Conservation (phyloP, 2,329 filamentous ascomycete species). For the Calonectria crousiana region DNA sequence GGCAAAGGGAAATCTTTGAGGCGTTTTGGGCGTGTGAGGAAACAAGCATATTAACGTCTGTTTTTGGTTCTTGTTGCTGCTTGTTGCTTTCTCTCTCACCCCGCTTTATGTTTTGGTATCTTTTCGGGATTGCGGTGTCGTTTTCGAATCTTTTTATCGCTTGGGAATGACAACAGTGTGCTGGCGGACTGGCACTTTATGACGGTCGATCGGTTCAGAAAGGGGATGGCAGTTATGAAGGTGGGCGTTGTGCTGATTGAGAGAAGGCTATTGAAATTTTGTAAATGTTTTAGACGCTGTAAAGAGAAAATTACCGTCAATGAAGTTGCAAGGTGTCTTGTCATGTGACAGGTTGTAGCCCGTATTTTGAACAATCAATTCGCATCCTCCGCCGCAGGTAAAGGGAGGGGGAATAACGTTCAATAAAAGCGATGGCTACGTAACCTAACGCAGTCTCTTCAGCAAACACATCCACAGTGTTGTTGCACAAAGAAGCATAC, state of each 20-base stretch:
- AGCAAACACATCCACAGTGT: too few species aligned
- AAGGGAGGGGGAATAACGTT: neutral
- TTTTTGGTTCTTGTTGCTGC: neutral
- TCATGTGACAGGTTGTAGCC: neutral
- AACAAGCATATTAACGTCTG: constrained; percentile 20
- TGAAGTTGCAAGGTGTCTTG: neutral
- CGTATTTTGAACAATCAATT: neutral
- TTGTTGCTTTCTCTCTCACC: constrained; percentile 11
- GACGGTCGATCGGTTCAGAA: constrained; percentile 24
- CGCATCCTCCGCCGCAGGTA: neutral
- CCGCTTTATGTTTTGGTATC: constrained; percentile 8
- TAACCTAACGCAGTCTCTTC: too few species aligned
- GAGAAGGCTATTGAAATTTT: neutral
- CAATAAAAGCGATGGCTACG: too few species aligned
- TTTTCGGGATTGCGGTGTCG: neutral
- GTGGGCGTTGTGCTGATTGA: constrained; percentile 5
- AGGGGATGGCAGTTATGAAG: constrained; percentile 15
- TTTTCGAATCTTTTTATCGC: neutral
- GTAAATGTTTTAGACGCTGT: constrained; percentile 32
- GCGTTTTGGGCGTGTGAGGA: constrained; percentile 24
- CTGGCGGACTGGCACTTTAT: constrained; percentile 24
- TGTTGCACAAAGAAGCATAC: too few species aligned
- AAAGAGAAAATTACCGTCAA: constrained; percentile 25
- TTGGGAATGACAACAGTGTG: constrained; percentile 1
- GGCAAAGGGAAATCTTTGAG: constrained; percentile 8